Percentiles rank a stretch among this genome's conserved stretches.
phyloP scores from a whole-genome alignment of 768 basidiomycete genomes.

The Calocybe gangraenosa region DNA sequence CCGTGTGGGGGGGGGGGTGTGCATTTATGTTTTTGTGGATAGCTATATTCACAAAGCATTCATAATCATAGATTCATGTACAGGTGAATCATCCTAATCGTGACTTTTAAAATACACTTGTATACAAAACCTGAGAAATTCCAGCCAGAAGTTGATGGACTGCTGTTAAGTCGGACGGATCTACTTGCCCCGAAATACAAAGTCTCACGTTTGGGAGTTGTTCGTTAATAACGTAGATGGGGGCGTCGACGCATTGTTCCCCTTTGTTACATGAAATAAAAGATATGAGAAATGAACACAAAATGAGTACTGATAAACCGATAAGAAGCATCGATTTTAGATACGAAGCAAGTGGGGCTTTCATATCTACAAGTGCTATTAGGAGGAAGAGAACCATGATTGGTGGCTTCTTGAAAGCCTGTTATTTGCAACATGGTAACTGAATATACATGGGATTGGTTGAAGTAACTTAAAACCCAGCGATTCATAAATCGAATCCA shows the following conservation, averaged over 20 bases:
- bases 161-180: conserved; percentile 11
- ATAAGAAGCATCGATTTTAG: not conserved
- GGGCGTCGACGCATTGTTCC: too few relatives aligned
- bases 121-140: conserved; percentile 13
- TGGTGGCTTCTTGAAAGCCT: conserved; percentile 8
- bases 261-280: too few relatives aligned
- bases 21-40: too few relatives aligned
- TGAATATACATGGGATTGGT: conserved; percentile 7
- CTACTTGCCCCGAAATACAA: conserved; percentile 1
- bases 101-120: not conserved
- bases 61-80: too few relatives aligned
- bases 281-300: too few relatives aligned
- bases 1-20: too few relatives aligned
- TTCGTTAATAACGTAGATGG: not conserved
- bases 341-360: not conserved
- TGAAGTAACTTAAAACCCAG: conserved; percentile 3
- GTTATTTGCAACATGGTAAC: not conserved
- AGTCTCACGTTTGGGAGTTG: not conserved
- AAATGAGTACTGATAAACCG: not conserved
- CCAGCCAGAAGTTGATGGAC: conserved; percentile 3
- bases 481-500: not conserved
- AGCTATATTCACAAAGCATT: too few relatives aligned
- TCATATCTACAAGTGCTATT: not conserved
- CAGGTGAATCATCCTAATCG: not conserved
- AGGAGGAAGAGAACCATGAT: conserved; percentile 1